Evolutionary conservation across 1,284 basidiomycete species (phyloP).

Genomic region (Papiliotrema flavescens): DNA sequence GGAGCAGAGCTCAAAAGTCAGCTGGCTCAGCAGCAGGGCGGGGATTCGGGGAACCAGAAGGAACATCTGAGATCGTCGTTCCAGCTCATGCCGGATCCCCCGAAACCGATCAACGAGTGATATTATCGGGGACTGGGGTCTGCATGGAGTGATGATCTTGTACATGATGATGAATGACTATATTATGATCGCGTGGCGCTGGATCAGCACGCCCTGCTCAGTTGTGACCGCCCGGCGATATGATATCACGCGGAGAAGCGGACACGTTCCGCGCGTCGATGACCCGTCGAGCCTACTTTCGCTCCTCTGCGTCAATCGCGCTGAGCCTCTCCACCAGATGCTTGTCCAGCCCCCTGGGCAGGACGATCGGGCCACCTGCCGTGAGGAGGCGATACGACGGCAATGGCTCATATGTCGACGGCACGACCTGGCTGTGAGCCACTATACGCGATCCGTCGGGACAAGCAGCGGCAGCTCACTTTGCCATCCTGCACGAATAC

Average conservation of each 20-base stretch:
- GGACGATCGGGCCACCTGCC: conserved; percentile 35
- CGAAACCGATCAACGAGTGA: conserved; percentile 3
- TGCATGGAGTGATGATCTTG: background rate
- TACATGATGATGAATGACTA: background rate
- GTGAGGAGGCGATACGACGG: conserved; percentile 46
- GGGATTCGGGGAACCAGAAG: conserved; percentile 3
- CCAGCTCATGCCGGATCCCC: conserved; percentile 8
- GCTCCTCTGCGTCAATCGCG: conserved; percentile 29
- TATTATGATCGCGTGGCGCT: too few relatives aligned
- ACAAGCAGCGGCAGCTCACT: conserved; percentile 19
- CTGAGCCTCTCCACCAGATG: conserved; percentile 33
- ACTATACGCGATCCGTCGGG: background rate
- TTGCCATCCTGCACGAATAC: conserved; percentile 47
- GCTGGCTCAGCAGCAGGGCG: conserved; percentile 4
- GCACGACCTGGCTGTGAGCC: conserved; percentile 25
- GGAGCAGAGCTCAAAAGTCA: conserved; percentile 27
- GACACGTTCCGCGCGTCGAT: too few relatives aligned
- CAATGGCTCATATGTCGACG: conserved; percentile 41
- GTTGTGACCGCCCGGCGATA: too few relatives aligned
- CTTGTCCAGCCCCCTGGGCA: conserved; percentile 42
- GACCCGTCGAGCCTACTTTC: too few relatives aligned
- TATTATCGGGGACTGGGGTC: background rate
- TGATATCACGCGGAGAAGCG: too few relatives aligned
- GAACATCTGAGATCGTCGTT: background rate
- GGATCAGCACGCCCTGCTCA: too few relatives aligned